phyloP scores from a whole-genome alignment of 768 basidiomycete genomes.

The Stropharia rugosoannulata region DNA sequence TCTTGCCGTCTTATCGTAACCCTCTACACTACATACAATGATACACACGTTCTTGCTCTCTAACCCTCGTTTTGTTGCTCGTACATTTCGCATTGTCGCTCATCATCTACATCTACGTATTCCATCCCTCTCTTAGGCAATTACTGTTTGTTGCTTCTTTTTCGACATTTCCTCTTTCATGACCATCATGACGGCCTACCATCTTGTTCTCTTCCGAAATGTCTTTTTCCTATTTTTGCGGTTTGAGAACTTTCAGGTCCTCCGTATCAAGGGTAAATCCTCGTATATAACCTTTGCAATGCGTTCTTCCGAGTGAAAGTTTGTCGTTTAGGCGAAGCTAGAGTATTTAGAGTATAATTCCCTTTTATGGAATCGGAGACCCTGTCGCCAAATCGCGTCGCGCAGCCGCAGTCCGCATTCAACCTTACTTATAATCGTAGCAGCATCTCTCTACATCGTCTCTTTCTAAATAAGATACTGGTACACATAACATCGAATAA shows the following conservation, averaged over 20 bases:
- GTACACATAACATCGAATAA: conserved; percentile 8
- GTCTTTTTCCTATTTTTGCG: too few relatives aligned
- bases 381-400: conserved; percentile 6
- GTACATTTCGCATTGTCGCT: too few relatives aligned
- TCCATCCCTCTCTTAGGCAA: not conserved
- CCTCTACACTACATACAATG: not conserved
- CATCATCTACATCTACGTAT: not conserved
- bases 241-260: too few relatives aligned
- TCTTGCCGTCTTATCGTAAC: not conserved
- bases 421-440: conserved; percentile 10
- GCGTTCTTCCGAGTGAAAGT: too few relatives aligned
- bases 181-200: conserved; percentile 5
- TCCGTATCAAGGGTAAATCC: too few relatives aligned
- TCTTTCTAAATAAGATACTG: not conserved
- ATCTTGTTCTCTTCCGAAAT: too few relatives aligned
- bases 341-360: not conserved
- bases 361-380: conserved; percentile 8
- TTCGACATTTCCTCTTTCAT: conserved; percentile 14
- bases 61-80: not conserved
- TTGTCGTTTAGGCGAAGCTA: not conserved
- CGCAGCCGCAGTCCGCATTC: conserved; percentile 14
- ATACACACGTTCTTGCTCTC: not conserved
- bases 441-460: conserved; percentile 5
- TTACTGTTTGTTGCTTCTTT: not conserved
- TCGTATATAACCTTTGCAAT: too few relatives aligned